Conservation (phyloP, 2,329 filamentous ascomycete species). For the Rutstroemia sp. region DNA sequence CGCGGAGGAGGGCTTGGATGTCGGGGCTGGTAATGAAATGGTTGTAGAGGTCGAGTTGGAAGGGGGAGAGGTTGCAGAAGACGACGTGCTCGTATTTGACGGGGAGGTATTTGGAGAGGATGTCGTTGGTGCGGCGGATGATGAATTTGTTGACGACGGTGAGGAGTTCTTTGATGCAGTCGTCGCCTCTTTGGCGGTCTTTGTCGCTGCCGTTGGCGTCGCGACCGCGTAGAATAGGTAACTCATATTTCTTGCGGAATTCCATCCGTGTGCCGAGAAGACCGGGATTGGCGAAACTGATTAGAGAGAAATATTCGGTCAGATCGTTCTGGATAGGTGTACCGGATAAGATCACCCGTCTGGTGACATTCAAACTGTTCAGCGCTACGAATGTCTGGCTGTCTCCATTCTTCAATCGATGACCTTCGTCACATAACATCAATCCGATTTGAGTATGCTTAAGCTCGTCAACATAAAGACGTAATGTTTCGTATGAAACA, state of each 20-base stretch:
- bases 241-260: slow-evolving; percentile 88
- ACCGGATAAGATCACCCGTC: slow-evolving; percentile 89
- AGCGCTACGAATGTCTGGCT: slow-evolving; percentile 90
- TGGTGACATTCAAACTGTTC: slow-evolving; percentile 81
- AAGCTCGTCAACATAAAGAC: slow-evolving; percentile 83
- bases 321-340: slow-evolving; percentile 98
- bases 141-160: slow-evolving; percentile 94
- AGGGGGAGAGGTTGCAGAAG: slow-evolving; percentile 89
- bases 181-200: slow-evolving; percentile 76
- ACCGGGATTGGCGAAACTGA: slow-evolving; percentile 94
- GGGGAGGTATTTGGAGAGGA: slow-evolving; percentile 92
- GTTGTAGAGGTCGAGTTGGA: slow-evolving; percentile 91
- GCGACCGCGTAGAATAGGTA: slow-evolving; percentile 84
- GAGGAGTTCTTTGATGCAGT: slow-evolving; percentile 74
- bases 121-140: slow-evolving; percentile 95
- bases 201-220: slow-evolving; percentile 83
- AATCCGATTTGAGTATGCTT: slow-evolving; percentile 86
- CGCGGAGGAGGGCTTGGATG: slow-evolving; percentile 83
- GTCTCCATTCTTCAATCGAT: slow-evolving; percentile 93
- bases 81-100: slow-evolving; percentile 99
- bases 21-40: slow-evolving; percentile 95
- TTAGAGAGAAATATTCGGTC: slow-evolving; percentile 93
- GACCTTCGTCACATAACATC: slow-evolving; percentile 92
- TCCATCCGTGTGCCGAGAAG: slow-evolving; percentile 82
- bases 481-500: slow-evolving; percentile 93